A percentile compares a stretch with the other conserved stretches of the same genome.
Evolutionary conservation across 176 grass and related monocot genomes (phyloP).

Genomic region (Tillandsia leiboldiana): DNA sequence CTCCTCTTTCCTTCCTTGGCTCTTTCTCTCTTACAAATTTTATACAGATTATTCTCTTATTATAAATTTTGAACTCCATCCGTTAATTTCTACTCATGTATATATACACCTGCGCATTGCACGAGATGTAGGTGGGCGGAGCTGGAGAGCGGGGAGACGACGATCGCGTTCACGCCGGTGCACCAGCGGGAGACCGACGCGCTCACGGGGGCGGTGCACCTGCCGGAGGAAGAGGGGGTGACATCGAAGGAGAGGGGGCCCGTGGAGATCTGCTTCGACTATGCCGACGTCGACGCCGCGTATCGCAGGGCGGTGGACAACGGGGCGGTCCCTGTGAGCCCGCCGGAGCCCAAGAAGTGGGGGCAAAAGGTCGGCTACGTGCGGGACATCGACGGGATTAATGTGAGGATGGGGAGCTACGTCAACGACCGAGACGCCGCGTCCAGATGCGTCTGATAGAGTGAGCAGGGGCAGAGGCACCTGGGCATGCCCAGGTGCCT

Average conservation of each 20-base stretch:
- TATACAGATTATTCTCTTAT: too few species aligned
- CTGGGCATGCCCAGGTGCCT: too few species aligned
- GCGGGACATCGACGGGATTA: constrained; percentile 59
- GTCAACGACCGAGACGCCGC: constrained; percentile 6
- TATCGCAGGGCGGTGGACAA: constrained; percentile 44
- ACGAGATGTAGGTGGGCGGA: constrained; percentile 49
- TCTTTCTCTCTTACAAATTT: too few species aligned
- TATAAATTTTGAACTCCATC: too few species aligned
- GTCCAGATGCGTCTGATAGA: too few species aligned
- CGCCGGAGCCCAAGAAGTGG: constrained; percentile 61
- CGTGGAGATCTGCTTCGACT: constrained; percentile 91
- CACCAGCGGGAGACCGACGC: constrained; percentile 74
- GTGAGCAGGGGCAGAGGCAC: too few species aligned
- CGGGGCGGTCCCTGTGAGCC: constrained; percentile 51
- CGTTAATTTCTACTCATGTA: too few species aligned
- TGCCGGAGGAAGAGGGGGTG: constrained; percentile 13
- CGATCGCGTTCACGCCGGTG: constrained; percentile 69
- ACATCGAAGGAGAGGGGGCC: constrained; percentile 17
- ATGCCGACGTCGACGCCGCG: constrained; percentile 60
- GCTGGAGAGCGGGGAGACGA: constrained; percentile 69
- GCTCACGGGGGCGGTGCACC: constrained; percentile 39
- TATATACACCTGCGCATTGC: too few species aligned
- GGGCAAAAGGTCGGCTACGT: constrained; percentile 85
- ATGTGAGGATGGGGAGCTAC: constrained; percentile 52
- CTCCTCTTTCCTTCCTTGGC: too few species aligned